Evolutionary conservation across 306 rosid genomes (phyloP).

Genomic region (Vigna trinervia): DNA sequence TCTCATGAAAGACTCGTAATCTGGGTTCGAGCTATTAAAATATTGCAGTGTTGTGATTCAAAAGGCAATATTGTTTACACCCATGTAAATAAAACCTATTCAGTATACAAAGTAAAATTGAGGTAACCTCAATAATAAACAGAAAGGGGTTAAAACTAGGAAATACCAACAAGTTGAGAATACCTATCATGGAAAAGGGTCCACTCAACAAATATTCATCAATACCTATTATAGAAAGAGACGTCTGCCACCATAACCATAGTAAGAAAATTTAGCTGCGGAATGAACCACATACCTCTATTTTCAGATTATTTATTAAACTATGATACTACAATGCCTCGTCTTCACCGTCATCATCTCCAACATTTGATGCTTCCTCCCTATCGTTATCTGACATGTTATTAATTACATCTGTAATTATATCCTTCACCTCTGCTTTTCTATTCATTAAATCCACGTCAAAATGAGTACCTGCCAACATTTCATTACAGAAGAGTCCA

Average conservation of each 20-base stretch:
- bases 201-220: slow-evolving; percentile 42
- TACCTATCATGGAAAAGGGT: slow-evolving; percentile 40
- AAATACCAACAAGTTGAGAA: slow-evolving; percentile 46
- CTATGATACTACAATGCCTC: slow-evolving; percentile 38
- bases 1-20: not conserved
- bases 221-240: slow-evolving; percentile 30
- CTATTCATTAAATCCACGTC: slow-evolving; percentile 82
- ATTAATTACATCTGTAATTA: slow-evolving; percentile 84
- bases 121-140: slow-evolving; percentile 51
- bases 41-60: slow-evolving; percentile 35
- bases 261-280: slow-evolving; percentile 40
- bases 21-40: not conserved
- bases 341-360: slow-evolving; percentile 52
- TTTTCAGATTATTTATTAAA: slow-evolving; percentile 40
- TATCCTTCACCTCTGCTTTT: slow-evolving; percentile 84
- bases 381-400: slow-evolving; percentile 78
- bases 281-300: slow-evolving; percentile 41
- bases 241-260: slow-evolving; percentile 30
- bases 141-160: slow-evolving; percentile 46
- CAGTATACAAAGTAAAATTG: slow-evolving; percentile 39
- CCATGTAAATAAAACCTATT: slow-evolving; percentile 35
- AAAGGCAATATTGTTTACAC: slow-evolving; percentile 33
- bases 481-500: slow-evolving; percentile 32
- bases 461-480: slow-evolving; percentile 71
- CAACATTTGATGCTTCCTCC: slow-evolving; percentile 61